Evolutionary conservation across 2,329 filamentous ascomycete genomes (phyloP), one percentile per base, ranked within the genome.

Genomic region (Xylaria sp.): DNA sequence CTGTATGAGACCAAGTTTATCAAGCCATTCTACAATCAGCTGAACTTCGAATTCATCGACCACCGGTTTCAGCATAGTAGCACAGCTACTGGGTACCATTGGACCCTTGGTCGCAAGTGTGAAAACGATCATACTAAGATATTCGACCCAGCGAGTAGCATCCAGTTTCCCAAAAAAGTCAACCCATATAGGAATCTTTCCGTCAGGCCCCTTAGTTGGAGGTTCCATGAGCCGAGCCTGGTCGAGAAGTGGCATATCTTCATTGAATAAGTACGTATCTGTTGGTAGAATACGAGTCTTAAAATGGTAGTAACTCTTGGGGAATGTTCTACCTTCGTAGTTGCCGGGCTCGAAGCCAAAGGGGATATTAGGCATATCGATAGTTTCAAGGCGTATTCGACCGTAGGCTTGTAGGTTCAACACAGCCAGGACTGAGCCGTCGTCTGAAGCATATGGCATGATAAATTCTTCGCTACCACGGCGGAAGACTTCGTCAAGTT

Each of bases 271-370:
- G 77, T 93, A 94, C 0, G 71, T 77, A 8, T 80, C 76, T 0
- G 90, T 92, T 1, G 90, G 89, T 1, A 83, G 79, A 23, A 90
- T 83, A 51, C 87, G 83, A 42, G 93, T 82, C 10, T 85, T 83
- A 78, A 92, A 93, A 71, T 88, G 86, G 59, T 92, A 85, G 73
- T 88, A 88, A 40, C 84, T 84, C 72, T 91, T 90, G 42, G 91
- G 87, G 70, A 91, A 90, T 66, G 88, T 88, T 64, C 91, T 85
- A 25, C 89, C 91, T 74, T 92, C 88, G 78, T 94, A 94, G 71
- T 91, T 89, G 18, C 88, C 88, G 8, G 90, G 90, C 62, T 88
- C 86, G 74, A 93, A 91, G 1, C 92, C 92, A 76, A 92, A 90
- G 1, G 90, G 89, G 35, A 92, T 88, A 59, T 85, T 74, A 0